Base-by-base conservation (phyloP, 441 rosid species). In the Breynia disticha region DNA sequence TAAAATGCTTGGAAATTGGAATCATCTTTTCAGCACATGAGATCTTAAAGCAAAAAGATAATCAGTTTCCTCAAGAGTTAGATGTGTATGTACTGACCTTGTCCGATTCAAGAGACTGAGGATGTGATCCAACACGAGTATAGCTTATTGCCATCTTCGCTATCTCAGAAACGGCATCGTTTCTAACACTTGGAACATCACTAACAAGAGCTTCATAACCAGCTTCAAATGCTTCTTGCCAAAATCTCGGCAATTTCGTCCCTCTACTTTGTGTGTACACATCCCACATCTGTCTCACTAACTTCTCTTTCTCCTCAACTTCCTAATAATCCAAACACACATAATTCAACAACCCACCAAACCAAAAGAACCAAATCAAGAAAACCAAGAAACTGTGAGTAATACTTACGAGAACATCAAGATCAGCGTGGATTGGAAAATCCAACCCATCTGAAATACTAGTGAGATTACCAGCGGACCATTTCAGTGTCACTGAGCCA, bases 231-330 rank as follows among this genome's bases (percentile, higher is more conserved):
- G 96, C 95, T 63, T 79, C 67, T 59, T 76, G 95, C 96, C 96
- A 87, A 64, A 90, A 87, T 24, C 78, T 66, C 58, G 95, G 81
- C 52, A 90, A 67, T 53, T 78, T 81, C 56, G 75, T 71, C 57
- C 82, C 78, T 28, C 75, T 82, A 57, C 77, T 76, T 28, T 74
- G 88, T 14, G 82, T 84, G 64, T 87, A 90, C 55, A 77, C 78
- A 56, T 85, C 90, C 96, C 96, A 90, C 95, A 87, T 84, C 47
- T 79, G 95, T 76, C 76, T 82, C 80, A 87, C 97, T 57, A 81
- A 67, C 67, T 77, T 83, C 83, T 83, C 91, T 47, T 87, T 77
- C 69, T 87, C 97, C 75, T 87, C 96, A 74, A 83, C 76, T 71
- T 84, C 96, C 96, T 90, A 41, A 39, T 18, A 41, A 39, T 18